phyloP scores from a whole-genome alignment of 352 stramenopile genomes.

The Pythium phragmitis region DNA sequence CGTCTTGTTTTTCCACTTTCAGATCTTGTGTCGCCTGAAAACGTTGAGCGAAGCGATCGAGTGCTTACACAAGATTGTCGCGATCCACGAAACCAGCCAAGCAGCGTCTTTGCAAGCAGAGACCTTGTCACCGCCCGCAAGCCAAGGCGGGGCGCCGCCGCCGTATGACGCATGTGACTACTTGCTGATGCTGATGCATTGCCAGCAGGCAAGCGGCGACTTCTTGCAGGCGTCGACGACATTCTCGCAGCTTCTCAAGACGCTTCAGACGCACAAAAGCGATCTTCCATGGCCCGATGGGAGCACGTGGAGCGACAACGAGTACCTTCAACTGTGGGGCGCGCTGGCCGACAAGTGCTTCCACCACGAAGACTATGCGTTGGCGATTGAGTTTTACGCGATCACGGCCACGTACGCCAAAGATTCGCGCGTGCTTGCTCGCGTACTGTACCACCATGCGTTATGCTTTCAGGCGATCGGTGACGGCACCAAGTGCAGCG shows the following conservation, averaged over 20 bases:
- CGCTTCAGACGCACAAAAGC: background rate
- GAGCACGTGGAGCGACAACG: conserved; percentile 36
- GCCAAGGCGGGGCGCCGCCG: background rate
- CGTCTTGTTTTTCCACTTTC: conserved; percentile 62
- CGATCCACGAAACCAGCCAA: conserved; percentile 10
- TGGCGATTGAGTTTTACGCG: conserved; percentile 62
- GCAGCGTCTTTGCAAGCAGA: background rate
- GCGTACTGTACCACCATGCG: conserved; percentile 54
- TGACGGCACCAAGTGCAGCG: conserved; percentile 44
- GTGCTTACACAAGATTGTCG: conserved; percentile 44
- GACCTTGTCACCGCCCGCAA: background rate
- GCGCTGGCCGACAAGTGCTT: conserved; percentile 65
- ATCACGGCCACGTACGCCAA: conserved; percentile 63
- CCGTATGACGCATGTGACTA: conserved; percentile 52
- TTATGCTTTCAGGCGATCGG: conserved; percentile 56
- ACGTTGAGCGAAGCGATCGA: conserved; percentile 55
- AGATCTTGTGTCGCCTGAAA: conserved; percentile 52
- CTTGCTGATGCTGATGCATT: conserved; percentile 65
- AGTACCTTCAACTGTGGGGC: conserved; percentile 58
- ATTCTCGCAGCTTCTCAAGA: conserved; percentile 39
- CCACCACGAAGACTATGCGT: conserved; percentile 55
- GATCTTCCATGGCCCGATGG: conserved; percentile 4
- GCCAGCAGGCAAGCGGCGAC: conserved; percentile 57
- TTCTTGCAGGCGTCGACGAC: conserved; percentile 50
- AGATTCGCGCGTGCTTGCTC: conserved; percentile 52